A percentile compares a stretch with the other conserved stretches of the same genome.
phyloP scores from a whole-genome alignment of 2,329 filamentous ascomycete genomes.

The Botrytis pseudocinerea region DNA sequence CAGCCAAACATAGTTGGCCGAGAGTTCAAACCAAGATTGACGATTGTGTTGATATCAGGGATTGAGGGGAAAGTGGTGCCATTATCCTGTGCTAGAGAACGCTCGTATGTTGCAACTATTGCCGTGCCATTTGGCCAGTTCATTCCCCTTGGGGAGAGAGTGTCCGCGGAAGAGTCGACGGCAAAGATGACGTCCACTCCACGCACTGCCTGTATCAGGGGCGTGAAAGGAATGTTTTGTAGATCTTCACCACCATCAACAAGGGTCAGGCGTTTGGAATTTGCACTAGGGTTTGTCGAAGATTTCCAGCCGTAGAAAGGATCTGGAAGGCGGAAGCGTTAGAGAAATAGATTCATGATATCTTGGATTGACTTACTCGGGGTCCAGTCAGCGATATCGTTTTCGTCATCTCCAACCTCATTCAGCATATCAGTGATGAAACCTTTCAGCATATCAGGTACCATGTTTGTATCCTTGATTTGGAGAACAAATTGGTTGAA shows the following conservation, averaged over 20 bases:
- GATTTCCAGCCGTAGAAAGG: slow-evolving; percentile 70
- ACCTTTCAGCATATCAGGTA: too few species aligned
- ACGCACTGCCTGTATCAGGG: slow-evolving; percentile 71
- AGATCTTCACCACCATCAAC: slow-evolving; percentile 77
- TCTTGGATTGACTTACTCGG: too few species aligned
- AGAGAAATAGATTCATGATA: slow-evolving; percentile 55
- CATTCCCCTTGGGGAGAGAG: slow-evolving; percentile 44
- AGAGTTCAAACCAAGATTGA: slow-evolving; percentile 73
- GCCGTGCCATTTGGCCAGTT: slow-evolving; percentile 77
- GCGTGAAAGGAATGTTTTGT: slow-evolving; percentile 78
- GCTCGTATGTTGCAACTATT: slow-evolving; percentile 71
- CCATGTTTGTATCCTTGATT: too few species aligned
- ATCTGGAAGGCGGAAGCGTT: slow-evolving; percentile 75
- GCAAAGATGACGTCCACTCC: slow-evolving; percentile 79
- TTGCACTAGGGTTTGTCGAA: slow-evolving; percentile 57
- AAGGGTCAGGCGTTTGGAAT: slow-evolving; percentile 59
- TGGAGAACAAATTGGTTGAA: too few species aligned
- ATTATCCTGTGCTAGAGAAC: slow-evolving; percentile 62
- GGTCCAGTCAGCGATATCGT: too few species aligned
- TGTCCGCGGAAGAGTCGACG: slow-evolving; percentile 76
- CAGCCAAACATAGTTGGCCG: slow-evolving; percentile 81
- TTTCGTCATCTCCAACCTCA: too few species aligned
- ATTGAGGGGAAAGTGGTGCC: slow-evolving; percentile 70
- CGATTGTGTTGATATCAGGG: slow-evolving; percentile 73
- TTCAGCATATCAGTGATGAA: too few species aligned